Conservation (phyloP, 805 yeast genomes). For the Starmerella scarabaei region DNA sequence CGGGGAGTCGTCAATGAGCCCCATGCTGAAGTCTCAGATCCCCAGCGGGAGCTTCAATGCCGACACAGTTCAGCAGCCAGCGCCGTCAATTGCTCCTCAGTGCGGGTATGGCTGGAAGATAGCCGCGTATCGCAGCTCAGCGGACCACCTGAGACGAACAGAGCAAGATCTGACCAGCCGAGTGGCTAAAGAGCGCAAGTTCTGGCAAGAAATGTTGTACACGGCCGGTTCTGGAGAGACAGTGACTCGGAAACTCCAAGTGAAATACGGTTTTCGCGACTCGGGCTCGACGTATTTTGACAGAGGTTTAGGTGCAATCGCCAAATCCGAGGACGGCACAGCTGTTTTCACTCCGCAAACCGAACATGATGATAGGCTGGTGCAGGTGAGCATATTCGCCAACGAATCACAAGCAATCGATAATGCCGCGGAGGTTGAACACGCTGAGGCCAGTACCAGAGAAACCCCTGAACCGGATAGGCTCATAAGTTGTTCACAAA, state of each 20-base stretch:
- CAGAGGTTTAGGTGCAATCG: conserved; percentile 37
- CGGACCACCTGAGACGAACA: conserved; percentile 39
- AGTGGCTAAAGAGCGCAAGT: conserved; percentile 46
- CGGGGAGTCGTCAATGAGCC: conserved; percentile 67
- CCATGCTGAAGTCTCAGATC: conserved; percentile 20
- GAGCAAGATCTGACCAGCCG: conserved; percentile 41
- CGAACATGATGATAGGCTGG: conserved; percentile 32
- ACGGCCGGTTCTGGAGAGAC: conserved; percentile 41
- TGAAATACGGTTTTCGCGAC: conserved; percentile 84
- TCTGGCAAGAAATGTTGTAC: conserved; percentile 45
- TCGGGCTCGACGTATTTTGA: conserved; percentile 70
- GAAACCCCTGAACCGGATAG: conserved; percentile 21
- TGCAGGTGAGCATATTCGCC: conserved; percentile 45
- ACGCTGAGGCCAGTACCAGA: neutral
- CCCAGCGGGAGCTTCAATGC: conserved; percentile 25
- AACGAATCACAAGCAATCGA: too few species aligned
- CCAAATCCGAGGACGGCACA: conserved; percentile 29
- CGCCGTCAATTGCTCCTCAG: conserved; percentile 11
- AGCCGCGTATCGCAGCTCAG: conserved; percentile 47
- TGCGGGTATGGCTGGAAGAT: conserved; percentile 66
- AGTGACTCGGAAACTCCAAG: conserved; percentile 57
- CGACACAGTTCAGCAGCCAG: conserved; percentile 20
- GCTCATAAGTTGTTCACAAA: conserved; percentile 4
- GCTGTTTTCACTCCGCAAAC: conserved; percentile 31
- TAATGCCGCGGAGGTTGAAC: too few species aligned